Percentiles rank a stretch among this genome's conserved stretches.
Conservation (phyloP, 805 yeast species). For the Wickerhamomyces mucosus region DNA sequence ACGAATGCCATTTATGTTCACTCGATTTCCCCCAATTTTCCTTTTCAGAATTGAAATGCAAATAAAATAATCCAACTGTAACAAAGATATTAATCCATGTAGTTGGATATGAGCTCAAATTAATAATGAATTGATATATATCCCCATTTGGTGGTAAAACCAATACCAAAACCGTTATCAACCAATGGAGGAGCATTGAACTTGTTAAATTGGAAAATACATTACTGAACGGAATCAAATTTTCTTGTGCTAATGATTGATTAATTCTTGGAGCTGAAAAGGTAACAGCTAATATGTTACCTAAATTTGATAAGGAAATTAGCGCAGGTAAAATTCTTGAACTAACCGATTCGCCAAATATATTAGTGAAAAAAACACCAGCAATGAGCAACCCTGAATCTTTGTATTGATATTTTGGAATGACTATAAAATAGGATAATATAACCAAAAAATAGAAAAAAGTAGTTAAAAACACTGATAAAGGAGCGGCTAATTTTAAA, state of each 20-base stretch:
- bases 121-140: conserved; percentile 54
- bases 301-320: conserved; percentile 53
- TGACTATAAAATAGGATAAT: conserved; percentile 39
- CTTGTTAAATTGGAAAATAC: conserved; percentile 34
- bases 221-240: conserved; percentile 38
- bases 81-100: conserved; percentile 47
- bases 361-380: conserved; percentile 46
- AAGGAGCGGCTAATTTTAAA: conserved; percentile 50
- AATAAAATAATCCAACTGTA: conserved; percentile 42
- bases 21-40: conserved; percentile 31
- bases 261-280: conserved; percentile 53
- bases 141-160: conserved; percentile 54
- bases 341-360: conserved; percentile 48
- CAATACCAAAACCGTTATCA: conserved; percentile 42
- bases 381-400: conserved; percentile 56
- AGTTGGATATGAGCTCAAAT: conserved; percentile 54
- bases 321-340: conserved; percentile 41
- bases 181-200: conserved; percentile 46
- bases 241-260: conserved; percentile 44
- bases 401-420: conserved; percentile 34
- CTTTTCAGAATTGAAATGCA: conserved; percentile 30
- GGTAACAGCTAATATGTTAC: conserved; percentile 55
- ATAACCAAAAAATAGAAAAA: conserved; percentile 46
- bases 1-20: conserved; percentile 20
- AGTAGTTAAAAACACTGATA: conserved; percentile 44